Base-by-base conservation (phyloP, 2,329 filamentous ascomycete genomes). In the Penicillium occitanis region DNA sequence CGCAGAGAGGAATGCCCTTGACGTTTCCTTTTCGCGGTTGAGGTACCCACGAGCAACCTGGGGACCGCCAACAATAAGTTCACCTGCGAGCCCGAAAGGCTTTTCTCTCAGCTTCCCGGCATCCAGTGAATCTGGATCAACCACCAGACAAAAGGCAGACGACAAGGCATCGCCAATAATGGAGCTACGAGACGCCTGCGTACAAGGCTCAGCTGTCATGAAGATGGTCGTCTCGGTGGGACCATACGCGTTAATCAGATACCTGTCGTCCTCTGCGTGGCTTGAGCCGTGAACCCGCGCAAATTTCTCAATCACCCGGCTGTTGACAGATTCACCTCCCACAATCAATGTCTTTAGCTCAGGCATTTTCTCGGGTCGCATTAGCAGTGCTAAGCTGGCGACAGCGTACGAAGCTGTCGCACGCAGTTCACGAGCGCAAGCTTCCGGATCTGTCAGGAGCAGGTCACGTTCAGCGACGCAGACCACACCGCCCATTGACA, bases 381-480 rank as follows among this genome's bases (percentile, higher is more conserved):
- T 66, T 8, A 79, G 68, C 11, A 73, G 71, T 14, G 77, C 78
- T 25, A 80, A 72, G 62, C 77, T 80, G 3, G 77, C 77, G 0
- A 78, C 79, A 13, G 77, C 73, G 69, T 78, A 78, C 70, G 76
- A 78, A 10, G 79, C 72, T 11, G 76, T 77, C 5, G 77, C 78
- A 64, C 66, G 69, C 10, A 70, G 63, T 62, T 75, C 73, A 37
- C 72, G 74, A 10, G 74, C 68, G 2, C 71, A 71, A 17, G 63
- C 69, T 58, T 74, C 70, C 10, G 77, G 61, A 30, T 72, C 71
- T 2, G 73, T 73, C 57, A 78, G 65, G 1, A 71, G 77, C 10
- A 77, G 58, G 6, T 59, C 61, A 6, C 75, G 69, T 33, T 72
- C 67, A 5, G 74, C 76, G 14, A 74, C 75, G 68, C 77, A 79